These are phyloP conservation scores for Achlya hypogyna DNA, from an alignment of 352 stramenopile genomes.

Conservation along the genomic window DNA sequence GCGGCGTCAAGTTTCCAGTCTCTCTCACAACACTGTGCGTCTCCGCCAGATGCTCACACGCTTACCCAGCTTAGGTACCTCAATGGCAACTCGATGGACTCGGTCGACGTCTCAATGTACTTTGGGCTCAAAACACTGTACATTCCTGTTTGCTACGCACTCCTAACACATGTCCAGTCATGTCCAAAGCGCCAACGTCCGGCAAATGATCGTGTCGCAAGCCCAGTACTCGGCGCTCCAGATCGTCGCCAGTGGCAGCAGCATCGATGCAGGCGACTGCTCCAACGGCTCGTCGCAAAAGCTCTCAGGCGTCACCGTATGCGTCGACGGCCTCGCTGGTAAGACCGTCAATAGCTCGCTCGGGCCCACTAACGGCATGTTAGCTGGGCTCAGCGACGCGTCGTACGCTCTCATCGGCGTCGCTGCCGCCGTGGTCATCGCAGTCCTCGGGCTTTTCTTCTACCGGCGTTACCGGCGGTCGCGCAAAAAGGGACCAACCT, in stretches of 20 bases:
- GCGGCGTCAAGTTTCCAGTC: not conserved
- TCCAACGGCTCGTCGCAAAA: not conserved
- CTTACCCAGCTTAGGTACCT: not conserved
- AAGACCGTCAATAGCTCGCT: not conserved
- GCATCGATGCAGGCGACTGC: not conserved
- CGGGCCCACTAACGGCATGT: not conserved
- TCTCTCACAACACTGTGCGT: not conserved
- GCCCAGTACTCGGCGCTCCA: not conserved
- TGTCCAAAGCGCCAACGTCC: not conserved
- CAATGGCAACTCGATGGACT: not conserved
- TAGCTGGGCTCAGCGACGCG: not conserved
- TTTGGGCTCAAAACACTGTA: not conserved
- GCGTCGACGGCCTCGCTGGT: conserved; percentile 7
- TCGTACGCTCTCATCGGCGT: not conserved
- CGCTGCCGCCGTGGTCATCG: not conserved
- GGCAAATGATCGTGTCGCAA: not conserved
- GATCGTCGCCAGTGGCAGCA: not conserved
- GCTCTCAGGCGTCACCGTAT: conserved; percentile 1
- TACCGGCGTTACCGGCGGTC: conserved; percentile 1
- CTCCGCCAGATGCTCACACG: not conserved
- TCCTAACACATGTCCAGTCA: not conserved
- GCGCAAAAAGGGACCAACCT: not conserved
- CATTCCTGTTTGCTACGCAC: not conserved
- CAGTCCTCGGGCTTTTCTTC: conserved; percentile 1
- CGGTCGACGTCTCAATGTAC: not conserved